These are phyloP conservation scores for Lunasporangiospora selenospora DNA, from an alignment of 192 early-diverging fungal genomes.

Conservation along the genomic window DNA sequence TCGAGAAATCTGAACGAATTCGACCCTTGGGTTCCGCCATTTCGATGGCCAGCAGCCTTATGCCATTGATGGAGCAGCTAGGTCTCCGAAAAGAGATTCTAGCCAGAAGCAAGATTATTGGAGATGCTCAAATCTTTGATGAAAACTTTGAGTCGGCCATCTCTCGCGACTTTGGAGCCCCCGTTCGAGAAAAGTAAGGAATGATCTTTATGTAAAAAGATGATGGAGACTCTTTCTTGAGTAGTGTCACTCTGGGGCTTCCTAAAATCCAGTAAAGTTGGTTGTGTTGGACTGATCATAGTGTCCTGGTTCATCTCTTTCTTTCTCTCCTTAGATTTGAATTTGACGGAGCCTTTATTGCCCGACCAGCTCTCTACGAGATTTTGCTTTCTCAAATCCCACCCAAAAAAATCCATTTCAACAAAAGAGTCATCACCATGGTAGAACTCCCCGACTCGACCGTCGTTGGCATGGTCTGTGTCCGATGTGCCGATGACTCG, in stretches of 20 bases:
- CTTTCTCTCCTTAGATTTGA: not conserved
- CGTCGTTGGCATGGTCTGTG: not conserved
- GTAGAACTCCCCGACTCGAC: not conserved
- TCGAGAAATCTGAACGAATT: constrained; percentile 8
- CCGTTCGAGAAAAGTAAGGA: not conserved
- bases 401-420: not conserved
- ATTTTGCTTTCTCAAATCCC: not conserved
- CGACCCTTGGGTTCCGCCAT: constrained; percentile 13
- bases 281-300: no score
- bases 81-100: constrained; percentile 22
- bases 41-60: constrained; percentile 15
- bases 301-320: not conserved
- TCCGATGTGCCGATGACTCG: not conserved
- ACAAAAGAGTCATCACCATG: not conserved
- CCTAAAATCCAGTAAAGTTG: no score
- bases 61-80: constrained; percentile 35
- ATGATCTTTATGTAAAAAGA: not conserved
- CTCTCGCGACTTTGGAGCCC: no score
- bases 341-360: not conserved
- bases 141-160: constrained; percentile 30
- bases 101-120: constrained; percentile 11
- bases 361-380: not conserved
- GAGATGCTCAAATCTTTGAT: constrained; percentile 24
- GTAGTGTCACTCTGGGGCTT: no score
- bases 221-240: not conserved